Conservation (phyloP, 805 yeast genomes). For the Cyberlindnera maritima region DNA sequence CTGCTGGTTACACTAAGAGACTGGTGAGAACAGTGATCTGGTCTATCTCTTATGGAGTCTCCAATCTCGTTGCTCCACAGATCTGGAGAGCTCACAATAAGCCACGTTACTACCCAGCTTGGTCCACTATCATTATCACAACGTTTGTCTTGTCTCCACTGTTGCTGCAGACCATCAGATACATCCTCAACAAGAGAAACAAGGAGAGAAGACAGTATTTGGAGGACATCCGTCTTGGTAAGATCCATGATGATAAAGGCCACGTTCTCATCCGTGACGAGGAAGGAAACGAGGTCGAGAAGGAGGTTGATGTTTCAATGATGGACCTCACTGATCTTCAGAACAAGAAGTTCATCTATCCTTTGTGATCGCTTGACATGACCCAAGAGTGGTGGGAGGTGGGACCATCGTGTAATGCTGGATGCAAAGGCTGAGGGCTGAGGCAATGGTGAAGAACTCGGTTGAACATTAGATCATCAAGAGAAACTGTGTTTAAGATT, state of each 20-base stretch:
- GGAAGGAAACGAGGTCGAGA: conserved; percentile 25
- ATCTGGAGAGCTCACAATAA: conserved; percentile 40
- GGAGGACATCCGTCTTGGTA: conserved; percentile 24
- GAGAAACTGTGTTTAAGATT: no score
- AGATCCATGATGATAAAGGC: conserved; percentile 28
- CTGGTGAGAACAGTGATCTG: conserved; percentile 37
- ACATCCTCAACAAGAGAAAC: conserved; percentile 30
- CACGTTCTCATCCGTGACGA: conserved; percentile 25
- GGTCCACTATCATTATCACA: conserved; percentile 49
- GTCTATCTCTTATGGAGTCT: conserved; percentile 38
- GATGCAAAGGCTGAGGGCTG: no score
- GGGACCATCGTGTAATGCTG: no score
- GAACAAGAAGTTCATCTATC: conserved; percentile 50
- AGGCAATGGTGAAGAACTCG: no score
- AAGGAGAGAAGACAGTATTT: conserved; percentile 27
- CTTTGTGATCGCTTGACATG: no score
- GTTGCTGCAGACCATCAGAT: conserved; percentile 35
- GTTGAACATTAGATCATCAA: no score
- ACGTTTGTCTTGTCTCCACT: conserved; percentile 39
- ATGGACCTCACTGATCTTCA: conserved; percentile 55
- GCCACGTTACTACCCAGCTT: conserved; percentile 42
- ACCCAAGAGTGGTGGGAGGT: no score
- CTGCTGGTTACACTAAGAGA: conserved; percentile 45
- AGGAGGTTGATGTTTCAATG: conserved; percentile 38
- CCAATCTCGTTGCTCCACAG: conserved; percentile 48